These are phyloP conservation scores for Hanseniaspora mollemarum DNA, from an alignment of 805 yeast genomes.

Conservation along the genomic window DNA sequence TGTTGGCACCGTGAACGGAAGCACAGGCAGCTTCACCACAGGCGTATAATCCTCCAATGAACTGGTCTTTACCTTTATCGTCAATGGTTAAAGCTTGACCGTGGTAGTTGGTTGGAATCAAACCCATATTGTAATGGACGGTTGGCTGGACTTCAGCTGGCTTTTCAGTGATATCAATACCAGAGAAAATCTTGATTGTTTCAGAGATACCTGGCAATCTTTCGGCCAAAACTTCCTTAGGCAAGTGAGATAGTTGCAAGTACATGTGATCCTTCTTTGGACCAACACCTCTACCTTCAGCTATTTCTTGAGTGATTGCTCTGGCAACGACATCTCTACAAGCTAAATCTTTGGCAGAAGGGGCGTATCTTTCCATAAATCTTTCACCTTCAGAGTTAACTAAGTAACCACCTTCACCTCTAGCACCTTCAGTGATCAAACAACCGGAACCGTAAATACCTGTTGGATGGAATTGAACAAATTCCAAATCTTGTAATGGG, in stretches of 20 bases:
- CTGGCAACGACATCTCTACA: slow-evolving; percentile 97
- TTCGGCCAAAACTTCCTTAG: slow-evolving; percentile 81
- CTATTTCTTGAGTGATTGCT: slow-evolving; percentile 96
- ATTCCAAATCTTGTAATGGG: slow-evolving; percentile 94
- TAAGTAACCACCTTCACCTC: slow-evolving; percentile 99
- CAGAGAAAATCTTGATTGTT: slow-evolving; percentile 96
- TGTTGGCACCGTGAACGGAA: slow-evolving; percentile 98
- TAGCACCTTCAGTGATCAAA: slow-evolving; percentile 97
- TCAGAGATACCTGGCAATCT: slow-evolving; percentile 98
- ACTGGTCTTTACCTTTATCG: slow-evolving; percentile 77
- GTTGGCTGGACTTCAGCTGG: slow-evolving; percentile 98
- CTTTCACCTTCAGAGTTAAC: slow-evolving; percentile 97
- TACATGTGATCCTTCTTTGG: slow-evolving; percentile 88
- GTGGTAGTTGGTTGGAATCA: slow-evolving; percentile 94
- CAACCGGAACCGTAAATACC: slow-evolving; percentile 99
- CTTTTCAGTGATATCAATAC: slow-evolving; percentile 98
- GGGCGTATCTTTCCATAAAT: slow-evolving; percentile 99
- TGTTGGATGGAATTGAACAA: slow-evolving; percentile 97
- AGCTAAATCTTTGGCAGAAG: slow-evolving; percentile 95
- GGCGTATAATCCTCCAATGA: slow-evolving; percentile 87
- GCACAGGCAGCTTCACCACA: slow-evolving; percentile 99
- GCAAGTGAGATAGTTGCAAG: slow-evolving; percentile 88
- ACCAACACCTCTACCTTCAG: slow-evolving; percentile 99
- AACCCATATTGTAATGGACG: slow-evolving; percentile 99
- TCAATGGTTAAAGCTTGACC: slow-evolving; percentile 86